Base-by-base conservation (phyloP, 2,329 filamentous ascomycete genomes). In the Chlorencoelia australis region DNA sequence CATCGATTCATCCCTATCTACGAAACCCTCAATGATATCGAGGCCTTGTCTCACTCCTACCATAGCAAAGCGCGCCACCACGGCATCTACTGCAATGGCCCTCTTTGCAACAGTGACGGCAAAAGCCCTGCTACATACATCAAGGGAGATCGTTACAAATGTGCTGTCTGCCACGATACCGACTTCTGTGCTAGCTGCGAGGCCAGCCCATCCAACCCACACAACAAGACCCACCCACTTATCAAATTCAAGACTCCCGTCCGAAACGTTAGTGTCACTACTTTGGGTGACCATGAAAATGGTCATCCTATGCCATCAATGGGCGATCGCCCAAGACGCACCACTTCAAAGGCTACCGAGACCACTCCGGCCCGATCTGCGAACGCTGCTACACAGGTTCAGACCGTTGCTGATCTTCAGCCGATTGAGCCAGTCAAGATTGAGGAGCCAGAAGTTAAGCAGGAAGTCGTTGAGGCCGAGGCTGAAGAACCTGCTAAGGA, bases 181-280 rank as follows among this genome's bases (percentile, higher is more conserved):
- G 91, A 98, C 62, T 94, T 95, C 66, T 98, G 91, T 59, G 85
- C 83, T 55, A 82, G 75, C 55, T 98, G 91, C 64, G 93, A 98
- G 65, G 86, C 89, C 32, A 78, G 78, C 52, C 91, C 91, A 6
- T 68, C 69, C 46, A 89, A 93, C 60, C 67, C 66, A 15, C 91
- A 98, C 67, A 95, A 96, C 68, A 79, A 78, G 60, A 94, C 88
- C n/a, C 91, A 98, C 53, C 91, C 91, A 18, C 67, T 98, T 50
- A 87, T 98, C 67, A 95, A 94, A 66, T 87, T 98, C 68, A 94
- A 86, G 71, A 93, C 84, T 2, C 83, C 89, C 7, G 81, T 98
- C 32, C 82, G 85, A 48, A 81, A 84, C 49, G 84, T 94, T 22
- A 88, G 75, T 44, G 83, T 98, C 35, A 88, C 78, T 33, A 96